Base-by-base conservation (phyloP, 257 asterid genomes). In the Solanum raphanifolium region DNA sequence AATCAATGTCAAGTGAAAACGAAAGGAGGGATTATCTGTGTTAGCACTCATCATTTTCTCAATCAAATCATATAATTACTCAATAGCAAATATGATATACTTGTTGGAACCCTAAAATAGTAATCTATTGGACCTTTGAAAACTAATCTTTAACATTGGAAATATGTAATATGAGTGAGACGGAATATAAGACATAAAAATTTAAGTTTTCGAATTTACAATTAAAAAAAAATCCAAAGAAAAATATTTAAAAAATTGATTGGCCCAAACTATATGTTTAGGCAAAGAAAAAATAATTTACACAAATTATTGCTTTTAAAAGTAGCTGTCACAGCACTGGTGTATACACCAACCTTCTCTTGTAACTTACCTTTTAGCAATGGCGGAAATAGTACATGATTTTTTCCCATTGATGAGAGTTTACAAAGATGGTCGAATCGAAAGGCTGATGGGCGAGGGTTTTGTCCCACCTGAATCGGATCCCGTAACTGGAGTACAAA, bases 341-440 rank as follows among this genome's bases (percentile, higher is more conserved):
- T 13, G 36, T 27, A 25, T 27, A 15, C 20, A 46, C 85, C 10
- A 81, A 46, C 27, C 85, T 81, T n/a, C 13, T 62, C 71, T n/a
- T 41, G 36, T 23, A 41, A 78, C 62, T 25, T n/a, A 41, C 36
- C 62, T n/a, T 29, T 58, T 74, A 86, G 73, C 68, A 13, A 90
- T 60, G 90, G 89, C 91, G 13, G 92, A 93, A 9, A 81, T 92
- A 23, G 83, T 78, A 25, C 89, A 90, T 25, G 95, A 94, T 27
- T 82, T 92, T 89, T 89, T 86, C 38, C 92, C 95, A 13, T 7
- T 91, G 32, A 34, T 91, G 27, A 83, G 89, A 60, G 86, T 88
- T 0, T 89, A 90, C 91, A 92, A 88, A 87, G 94, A 92, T 31
- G 94, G 96, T 20, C 88, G 91, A 79, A 78, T 94, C 13, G 93